Evolutionary conservation across 108 stramenopile species (phyloP), one percentile per base, ranked within the genome.

Genomic region (Parmales sp.): DNA sequence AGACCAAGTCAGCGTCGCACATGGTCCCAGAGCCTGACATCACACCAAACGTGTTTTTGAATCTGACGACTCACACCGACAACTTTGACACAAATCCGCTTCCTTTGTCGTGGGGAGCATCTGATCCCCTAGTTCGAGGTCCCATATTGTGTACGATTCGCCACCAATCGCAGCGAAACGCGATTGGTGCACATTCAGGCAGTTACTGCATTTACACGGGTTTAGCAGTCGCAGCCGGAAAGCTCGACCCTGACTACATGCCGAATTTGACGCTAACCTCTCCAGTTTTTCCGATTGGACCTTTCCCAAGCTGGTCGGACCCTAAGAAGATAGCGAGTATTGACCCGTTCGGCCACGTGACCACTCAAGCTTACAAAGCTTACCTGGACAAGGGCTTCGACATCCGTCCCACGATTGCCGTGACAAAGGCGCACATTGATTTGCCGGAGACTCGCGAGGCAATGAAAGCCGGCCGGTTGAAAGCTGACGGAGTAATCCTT

Each of bases 361-460:
- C 73, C 7, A 92, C 93, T 22, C 70, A 86, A 36, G 80, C 65
- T 6, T 99, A 88, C 77, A 74, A 72, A 1, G 82, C 86, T 37
- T 96, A 91, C 78, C 77, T 97, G 66, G 76, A 93, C 22, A 97
- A 97, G 83, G 98, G 96, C 60, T 95, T 90, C 75, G 98, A 99
- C 71, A 91, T 97, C 72, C 93, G 98, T 16, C 98, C 98, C 1
- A 99, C 98, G n/a, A 99, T 99, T 75, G 98, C 98, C 38, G 93
- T 99, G n/a, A 99, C 98, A 13, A 95, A 97, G 78, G 97, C 97
- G 0, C 97, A 98, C 82, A 94, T 98, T 77, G 95, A 98, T 65
- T 70, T 98, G 1, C 95, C 97, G 0, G 97, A 98, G 80, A 89
- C 93, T 64, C 78, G 91, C 25, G 95, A 98, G 72, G 92, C 90